Percentiles rank a stretch among this genome's conserved stretches.
Evolutionary conservation across 2,329 filamentous ascomycete species (phyloP).

Genomic region (Aspergillus viridinutans): DNA sequence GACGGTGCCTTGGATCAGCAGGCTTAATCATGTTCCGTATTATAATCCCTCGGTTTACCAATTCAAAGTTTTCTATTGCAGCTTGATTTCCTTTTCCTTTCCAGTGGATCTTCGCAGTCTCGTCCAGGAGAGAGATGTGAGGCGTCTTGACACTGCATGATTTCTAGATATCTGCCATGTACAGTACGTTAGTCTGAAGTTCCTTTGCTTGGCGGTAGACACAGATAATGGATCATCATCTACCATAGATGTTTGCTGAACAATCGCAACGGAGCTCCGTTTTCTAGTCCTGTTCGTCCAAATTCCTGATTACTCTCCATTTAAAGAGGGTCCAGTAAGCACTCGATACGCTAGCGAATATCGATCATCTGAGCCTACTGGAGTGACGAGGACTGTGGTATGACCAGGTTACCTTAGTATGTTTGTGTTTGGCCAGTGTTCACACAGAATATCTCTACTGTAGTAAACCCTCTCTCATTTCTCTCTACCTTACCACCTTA

Average conservation of each 20-base stretch:
- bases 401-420: too few species aligned
- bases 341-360: not conserved
- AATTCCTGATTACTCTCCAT: not conserved
- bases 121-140: not conserved
- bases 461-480: too few species aligned
- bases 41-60: slow-evolving; percentile 12
- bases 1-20: slow-evolving; percentile 53
- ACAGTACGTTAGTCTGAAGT: slow-evolving; percentile 32
- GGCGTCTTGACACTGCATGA: slow-evolving; percentile 5
- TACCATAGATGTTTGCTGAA: slow-evolving; percentile 20
- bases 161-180: slow-evolving; percentile 26
- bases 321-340: not conserved
- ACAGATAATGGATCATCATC: slow-evolving; percentile 15
- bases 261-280: slow-evolving; percentile 14
- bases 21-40: slow-evolving; percentile 24
- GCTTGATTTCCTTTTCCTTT: slow-evolving; percentile 3
- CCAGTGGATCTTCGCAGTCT: slow-evolving; percentile 3
- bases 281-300: not conserved
- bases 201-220: slow-evolving; percentile 14
- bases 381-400: too few species aligned
- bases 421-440: too few species aligned
- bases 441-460: too few species aligned
- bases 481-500: too few species aligned
- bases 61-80: slow-evolving; percentile 5
- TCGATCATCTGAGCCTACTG: too few species aligned